phyloP scores from a whole-genome alignment of 495 filamentous ascomycete species.

The Hypoxylon subgilvum region DNA sequence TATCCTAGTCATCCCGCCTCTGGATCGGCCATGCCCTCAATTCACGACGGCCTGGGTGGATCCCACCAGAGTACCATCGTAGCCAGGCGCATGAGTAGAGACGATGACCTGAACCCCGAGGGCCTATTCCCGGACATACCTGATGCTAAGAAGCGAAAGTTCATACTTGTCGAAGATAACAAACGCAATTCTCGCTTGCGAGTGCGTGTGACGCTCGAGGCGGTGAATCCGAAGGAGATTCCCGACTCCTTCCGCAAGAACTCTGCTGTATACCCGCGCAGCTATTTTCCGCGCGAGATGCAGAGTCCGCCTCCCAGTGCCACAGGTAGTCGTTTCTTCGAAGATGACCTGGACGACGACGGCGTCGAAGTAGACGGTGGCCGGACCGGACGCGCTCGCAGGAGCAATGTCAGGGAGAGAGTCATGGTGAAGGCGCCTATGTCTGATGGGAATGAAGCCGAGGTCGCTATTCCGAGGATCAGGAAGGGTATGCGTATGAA shows the following conservation, averaged over 20 bases:
- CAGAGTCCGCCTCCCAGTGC: slow-evolving; percentile 73
- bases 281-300: slow-evolving; percentile 88
- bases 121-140: slow-evolving; percentile 86
- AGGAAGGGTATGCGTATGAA: slow-evolving; percentile 69
- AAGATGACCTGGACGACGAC: slow-evolving; percentile 57
- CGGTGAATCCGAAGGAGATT: slow-evolving; percentile 89
- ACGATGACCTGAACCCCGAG: slow-evolving; percentile 57
- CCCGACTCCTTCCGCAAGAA: slow-evolving; percentile 89
- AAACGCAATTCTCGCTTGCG: slow-evolving; percentile 78
- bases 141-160: slow-evolving; percentile 88
- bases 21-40: slow-evolving; percentile 71
- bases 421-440: slow-evolving; percentile 74
- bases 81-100: slow-evolving; percentile 39
- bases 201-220: slow-evolving; percentile 85
- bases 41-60: slow-evolving; percentile 70
- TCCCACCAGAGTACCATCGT: slow-evolving; percentile 48
- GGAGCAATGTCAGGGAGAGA: slow-evolving; percentile 46
- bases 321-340: slow-evolving; percentile 70
- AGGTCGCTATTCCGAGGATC: slow-evolving; percentile 75
- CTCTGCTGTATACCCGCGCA: slow-evolving; percentile 87
- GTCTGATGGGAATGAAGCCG: slow-evolving; percentile 63
- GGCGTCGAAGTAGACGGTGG: slow-evolving; percentile 57
- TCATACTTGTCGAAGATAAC: slow-evolving; percentile 90
- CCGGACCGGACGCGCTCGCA: slow-evolving; percentile 44
- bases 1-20: slow-evolving; percentile 57